phyloP scores from a whole-genome alignment of 164 flowering plant genomes.

The Akebia trifoliata region DNA sequence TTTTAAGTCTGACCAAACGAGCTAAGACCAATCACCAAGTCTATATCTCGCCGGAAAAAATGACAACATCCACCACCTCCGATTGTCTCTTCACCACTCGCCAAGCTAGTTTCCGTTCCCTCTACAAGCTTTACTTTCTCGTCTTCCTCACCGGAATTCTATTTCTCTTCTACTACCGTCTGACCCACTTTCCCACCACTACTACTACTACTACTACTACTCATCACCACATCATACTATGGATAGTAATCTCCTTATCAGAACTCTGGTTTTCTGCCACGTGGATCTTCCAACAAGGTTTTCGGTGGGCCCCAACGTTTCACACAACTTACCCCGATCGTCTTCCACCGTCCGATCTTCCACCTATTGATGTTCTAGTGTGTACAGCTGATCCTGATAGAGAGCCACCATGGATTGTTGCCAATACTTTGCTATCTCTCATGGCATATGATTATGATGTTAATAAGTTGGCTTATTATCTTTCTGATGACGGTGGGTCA shows the following conservation, averaged over 20 bases:
- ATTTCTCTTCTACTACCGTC: conserved; percentile 23
- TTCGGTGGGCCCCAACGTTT: conserved; percentile 31
- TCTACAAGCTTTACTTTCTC: conserved; percentile 27
- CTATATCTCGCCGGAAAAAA: background rate
- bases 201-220: no score
- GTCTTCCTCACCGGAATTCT: conserved; percentile 17
- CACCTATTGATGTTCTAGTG: conserved; percentile 22
- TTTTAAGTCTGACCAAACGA: no score
- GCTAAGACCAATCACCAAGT: background rate
- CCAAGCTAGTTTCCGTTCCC: conserved; percentile 14
- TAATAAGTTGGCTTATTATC: conserved; percentile 20
- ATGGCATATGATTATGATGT: conserved; percentile 28
- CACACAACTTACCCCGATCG: conserved; percentile 20
- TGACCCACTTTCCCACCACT: conserved; percentile 15
- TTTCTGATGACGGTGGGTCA: conserved; percentile 31
- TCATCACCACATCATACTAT: conserved; percentile 8
- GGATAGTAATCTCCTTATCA: conserved; percentile 20
- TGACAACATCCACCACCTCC: background rate
- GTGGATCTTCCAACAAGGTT: conserved; percentile 29
- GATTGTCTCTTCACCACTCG: conserved; percentile 20
- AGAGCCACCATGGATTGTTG: conserved; percentile 26
- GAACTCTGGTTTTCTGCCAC: conserved; percentile 24
- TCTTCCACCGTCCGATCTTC: conserved; percentile 11
- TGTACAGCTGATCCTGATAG: conserved; percentile 30
- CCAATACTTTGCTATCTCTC: conserved; percentile 24